Base-by-base conservation (phyloP, 2,329 filamentous ascomycete genomes). In the Aspergillus tanneri region DNA sequence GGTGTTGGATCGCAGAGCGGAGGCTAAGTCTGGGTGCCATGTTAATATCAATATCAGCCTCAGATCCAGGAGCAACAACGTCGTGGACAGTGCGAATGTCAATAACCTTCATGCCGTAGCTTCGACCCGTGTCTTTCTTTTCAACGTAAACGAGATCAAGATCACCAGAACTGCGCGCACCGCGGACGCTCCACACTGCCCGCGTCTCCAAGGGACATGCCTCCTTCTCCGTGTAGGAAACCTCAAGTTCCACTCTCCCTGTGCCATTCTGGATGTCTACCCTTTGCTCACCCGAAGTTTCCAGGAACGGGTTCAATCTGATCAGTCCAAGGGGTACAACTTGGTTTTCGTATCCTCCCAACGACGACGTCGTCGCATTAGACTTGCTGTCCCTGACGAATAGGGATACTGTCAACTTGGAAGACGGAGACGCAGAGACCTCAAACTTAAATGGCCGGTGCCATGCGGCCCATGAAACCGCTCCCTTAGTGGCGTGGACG, bases 1-100 rank as follows among this genome's bases (percentile, higher is more conserved):
- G 53, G 36, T 55, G 50, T 32, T 55, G 47, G 41, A 55, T 47
- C 11, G 14, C 27, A 46, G 46, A 43, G 32, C 32, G 39, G 39
- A 43, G 39, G 39, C 23, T 48, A 21, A 32, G 25, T 14, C 25
- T 39, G 22, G 24, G 16, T 39, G 35, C n/a, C 25, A 39, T 40
- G n/a, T 48, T 43, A 21, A 37, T 36, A 32, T 28, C 45, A 19
- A 23, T 14, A 19, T 30, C 4, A 34, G 43, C n/a, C n/a, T n/a
- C n/a, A n/a, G n/a, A n/a, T n/a, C n/a, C n/a, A n/a, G n/a, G n/a
- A n/a, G n/a, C n/a, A n/a, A n/a, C n/a, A n/a, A n/a, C n/a, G n/a
- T n/a, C n/a, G n/a, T n/a, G n/a, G n/a, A n/a, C n/a, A n/a, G n/a
- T n/a, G n/a, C n/a, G 24, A 16, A 38, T 46, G 24, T 30, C 8